These are phyloP conservation scores for Tarenaya hassleriana DNA, from an alignment of 345 rosid species.

Conservation along the genomic window DNA sequence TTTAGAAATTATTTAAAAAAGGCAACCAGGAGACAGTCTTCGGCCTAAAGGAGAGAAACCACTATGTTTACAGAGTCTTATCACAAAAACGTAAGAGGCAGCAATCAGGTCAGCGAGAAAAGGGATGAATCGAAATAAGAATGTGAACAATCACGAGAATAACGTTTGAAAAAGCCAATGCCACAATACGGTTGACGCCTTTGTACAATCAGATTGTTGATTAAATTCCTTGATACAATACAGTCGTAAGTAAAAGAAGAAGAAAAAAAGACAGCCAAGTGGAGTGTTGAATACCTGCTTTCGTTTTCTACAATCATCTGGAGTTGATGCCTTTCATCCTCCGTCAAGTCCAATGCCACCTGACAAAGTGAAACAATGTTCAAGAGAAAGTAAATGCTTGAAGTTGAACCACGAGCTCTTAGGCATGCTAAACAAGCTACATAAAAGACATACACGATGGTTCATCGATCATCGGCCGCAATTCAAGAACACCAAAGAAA, in stretches of 20 bases:
- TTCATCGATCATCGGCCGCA: not conserved
- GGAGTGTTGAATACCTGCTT: slow-evolving; percentile 39
- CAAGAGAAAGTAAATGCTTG: too few species aligned
- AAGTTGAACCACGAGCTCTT: too few species aligned
- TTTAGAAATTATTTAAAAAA: too few species aligned
- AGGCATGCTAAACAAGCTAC: not conserved
- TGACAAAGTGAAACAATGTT: too few species aligned
- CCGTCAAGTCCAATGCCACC: slow-evolving; percentile 75
- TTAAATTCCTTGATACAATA: not conserved
- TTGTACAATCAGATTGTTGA: slow-evolving; percentile 1
- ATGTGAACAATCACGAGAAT: not conserved
- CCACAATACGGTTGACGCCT: not conserved
- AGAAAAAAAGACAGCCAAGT: slow-evolving; percentile 11
- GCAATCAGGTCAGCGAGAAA: not conserved
- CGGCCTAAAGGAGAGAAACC: too few species aligned
- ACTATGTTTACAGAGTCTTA: too few species aligned
- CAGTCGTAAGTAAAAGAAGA: too few species aligned
- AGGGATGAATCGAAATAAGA: not conserved
- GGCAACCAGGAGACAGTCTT: too few species aligned
- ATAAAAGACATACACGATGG: not conserved
- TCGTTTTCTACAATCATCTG: slow-evolving; percentile 45
- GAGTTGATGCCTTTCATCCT: slow-evolving; percentile 53
- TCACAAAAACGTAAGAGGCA: too few species aligned
- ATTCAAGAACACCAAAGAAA: not conserved
- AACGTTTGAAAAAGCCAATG: slow-evolving; percentile 1